Conservation (phyloP, 768 basidiomycete species). For the Zangia roseola region DNA sequence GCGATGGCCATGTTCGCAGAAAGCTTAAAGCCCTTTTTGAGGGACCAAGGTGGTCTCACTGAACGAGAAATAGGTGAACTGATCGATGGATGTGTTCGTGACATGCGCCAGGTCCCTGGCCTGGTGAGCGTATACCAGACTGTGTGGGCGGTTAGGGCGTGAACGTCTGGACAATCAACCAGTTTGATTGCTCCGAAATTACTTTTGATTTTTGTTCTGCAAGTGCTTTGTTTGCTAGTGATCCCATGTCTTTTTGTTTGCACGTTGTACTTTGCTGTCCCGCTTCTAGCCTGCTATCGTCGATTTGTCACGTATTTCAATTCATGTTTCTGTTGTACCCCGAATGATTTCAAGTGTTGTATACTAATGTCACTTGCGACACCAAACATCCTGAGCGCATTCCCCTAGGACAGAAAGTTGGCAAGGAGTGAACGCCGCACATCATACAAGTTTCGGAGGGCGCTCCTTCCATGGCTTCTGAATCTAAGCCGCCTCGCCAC, state of each 20-base stretch:
- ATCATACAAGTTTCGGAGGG: too few species aligned
- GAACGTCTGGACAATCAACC: not conserved
- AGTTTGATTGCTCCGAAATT: not conserved
- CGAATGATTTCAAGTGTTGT: too few species aligned
- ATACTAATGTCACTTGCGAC: too few species aligned
- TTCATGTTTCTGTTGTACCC: too few species aligned
- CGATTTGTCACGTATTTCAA: too few species aligned
- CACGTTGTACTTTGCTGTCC: too few species aligned
- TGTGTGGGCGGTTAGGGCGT: conserved; percentile 43
- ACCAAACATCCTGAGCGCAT: too few species aligned
- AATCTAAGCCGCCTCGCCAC: too few species aligned
- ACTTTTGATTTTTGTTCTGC: not conserved
- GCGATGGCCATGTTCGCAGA: conserved; percentile 44
- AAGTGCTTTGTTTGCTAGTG: not conserved
- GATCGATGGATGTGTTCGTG: conserved; percentile 42
- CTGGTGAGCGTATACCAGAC: conserved; percentile 49
- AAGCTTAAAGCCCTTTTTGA: conserved; percentile 49
- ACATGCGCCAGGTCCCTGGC: conserved; percentile 46
- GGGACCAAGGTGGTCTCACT: conserved; percentile 35
- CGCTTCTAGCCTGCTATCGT: too few species aligned
- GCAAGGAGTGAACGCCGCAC: too few species aligned
- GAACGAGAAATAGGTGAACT: conserved; percentile 39
- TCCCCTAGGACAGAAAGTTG: too few species aligned
- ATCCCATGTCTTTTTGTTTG: not conserved
- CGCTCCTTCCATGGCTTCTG: too few species aligned